Evolutionary conservation across 2,329 filamentous ascomycete genomes (phyloP).

Genomic region (Botrytis fragariae): DNA sequence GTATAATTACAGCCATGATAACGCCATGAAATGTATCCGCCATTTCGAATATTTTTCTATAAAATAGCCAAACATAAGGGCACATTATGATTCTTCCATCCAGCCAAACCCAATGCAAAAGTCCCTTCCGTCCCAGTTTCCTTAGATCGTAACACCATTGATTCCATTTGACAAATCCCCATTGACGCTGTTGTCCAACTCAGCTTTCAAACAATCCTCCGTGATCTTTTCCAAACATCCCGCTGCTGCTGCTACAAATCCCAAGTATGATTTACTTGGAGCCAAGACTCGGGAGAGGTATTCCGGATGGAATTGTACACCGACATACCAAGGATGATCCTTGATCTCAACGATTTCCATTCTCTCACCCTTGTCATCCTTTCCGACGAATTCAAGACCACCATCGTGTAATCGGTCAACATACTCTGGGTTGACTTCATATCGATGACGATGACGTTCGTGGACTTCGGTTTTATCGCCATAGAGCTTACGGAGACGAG

Average conservation of each 20-base stretch:
- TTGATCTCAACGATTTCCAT: slow-evolving; percentile 83
- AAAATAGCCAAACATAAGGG: not conserved
- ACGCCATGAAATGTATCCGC: slow-evolving; percentile 10
- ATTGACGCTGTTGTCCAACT: slow-evolving; percentile 13
- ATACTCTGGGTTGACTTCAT: slow-evolving; percentile 83
- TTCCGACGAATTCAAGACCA: slow-evolving; percentile 74
- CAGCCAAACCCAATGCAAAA: slow-evolving; percentile 12
- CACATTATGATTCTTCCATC: not conserved
- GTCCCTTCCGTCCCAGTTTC: slow-evolving; percentile 1
- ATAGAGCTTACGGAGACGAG: slow-evolving; percentile 72
- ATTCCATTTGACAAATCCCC: slow-evolving; percentile 15
- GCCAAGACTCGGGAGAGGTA: slow-evolving; percentile 73
- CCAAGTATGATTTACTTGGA: slow-evolving; percentile 74
- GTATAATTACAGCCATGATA: slow-evolving; percentile 13
- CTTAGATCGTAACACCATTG: slow-evolving; percentile 19
- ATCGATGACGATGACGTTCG: slow-evolving; percentile 84
- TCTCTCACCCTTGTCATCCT: slow-evolving; percentile 72
- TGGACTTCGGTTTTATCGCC: slow-evolving; percentile 54
- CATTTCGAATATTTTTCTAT: not conserved
- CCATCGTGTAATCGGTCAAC: slow-evolving; percentile 65
- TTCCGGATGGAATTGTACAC: slow-evolving; percentile 87
- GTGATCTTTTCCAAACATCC: slow-evolving; percentile 37
- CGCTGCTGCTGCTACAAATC: slow-evolving; percentile 73
- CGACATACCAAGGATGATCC: slow-evolving; percentile 81
- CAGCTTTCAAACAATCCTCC: slow-evolving; percentile 16